Evolutionary conservation across 2,329 filamentous ascomycete genomes (phyloP).

Genomic region (Trichoderma atroviride): DNA sequence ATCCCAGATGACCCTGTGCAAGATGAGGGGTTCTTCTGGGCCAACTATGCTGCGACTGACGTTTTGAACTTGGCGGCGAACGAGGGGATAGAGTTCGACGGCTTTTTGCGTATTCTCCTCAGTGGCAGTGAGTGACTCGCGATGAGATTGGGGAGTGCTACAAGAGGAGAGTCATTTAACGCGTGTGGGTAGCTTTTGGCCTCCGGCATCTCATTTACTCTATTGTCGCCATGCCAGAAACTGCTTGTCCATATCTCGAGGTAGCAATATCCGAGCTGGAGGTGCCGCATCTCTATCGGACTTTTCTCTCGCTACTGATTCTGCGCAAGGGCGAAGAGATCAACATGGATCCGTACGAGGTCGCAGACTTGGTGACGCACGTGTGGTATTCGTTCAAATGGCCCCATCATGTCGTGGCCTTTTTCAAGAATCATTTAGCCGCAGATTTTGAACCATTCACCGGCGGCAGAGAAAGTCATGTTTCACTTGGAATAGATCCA

Average conservation of each 20-base stretch:
- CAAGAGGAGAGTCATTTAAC: neutral
- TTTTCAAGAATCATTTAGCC: neutral
- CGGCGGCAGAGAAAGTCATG: no score
- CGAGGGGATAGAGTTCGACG: conserved; percentile 33
- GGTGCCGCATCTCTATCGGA: conserved; percentile 5
- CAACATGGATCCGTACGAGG: conserved; percentile 24
- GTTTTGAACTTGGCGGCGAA: conserved; percentile 35
- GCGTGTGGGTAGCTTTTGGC: conserved; percentile 26
- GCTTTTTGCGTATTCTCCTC: conserved; percentile 32
- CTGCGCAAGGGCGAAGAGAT: conserved; percentile 4
- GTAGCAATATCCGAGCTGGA: conserved; percentile 27
- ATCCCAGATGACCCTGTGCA: neutral
- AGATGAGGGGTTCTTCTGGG: conserved; percentile 26
- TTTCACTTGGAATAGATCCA: neutral
- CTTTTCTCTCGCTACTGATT: conserved; percentile 27
- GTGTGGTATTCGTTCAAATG: conserved; percentile 35
- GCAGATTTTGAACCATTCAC: neutral
- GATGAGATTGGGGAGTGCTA: neutral
- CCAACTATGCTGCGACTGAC: conserved; percentile 32
- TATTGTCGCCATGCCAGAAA: conserved; percentile 30
- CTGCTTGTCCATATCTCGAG: conserved; percentile 27
- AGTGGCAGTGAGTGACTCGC: conserved; percentile 29
- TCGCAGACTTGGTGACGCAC: conserved; percentile 34
- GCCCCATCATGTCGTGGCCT: conserved; percentile 8
- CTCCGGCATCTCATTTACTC: conserved; percentile 36